Evolutionary conservation across 139 green algal species (phyloP).

Genomic region (Monoraphidium neglectum): DNA sequence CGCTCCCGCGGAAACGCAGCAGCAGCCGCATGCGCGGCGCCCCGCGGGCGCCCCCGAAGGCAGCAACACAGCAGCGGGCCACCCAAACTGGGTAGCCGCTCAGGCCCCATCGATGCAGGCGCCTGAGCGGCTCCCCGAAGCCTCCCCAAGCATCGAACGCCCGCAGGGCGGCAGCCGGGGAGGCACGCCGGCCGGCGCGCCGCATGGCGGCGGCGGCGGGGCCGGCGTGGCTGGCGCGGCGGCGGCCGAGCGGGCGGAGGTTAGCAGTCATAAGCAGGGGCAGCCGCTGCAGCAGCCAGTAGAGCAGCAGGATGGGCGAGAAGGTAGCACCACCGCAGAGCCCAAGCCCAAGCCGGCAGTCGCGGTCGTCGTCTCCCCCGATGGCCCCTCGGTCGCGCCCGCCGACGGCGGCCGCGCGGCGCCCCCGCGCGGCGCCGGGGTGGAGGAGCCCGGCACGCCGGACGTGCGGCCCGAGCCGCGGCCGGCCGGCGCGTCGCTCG

Average conservation of each 20-base stretch:
- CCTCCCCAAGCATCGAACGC: constrained; percentile 4
- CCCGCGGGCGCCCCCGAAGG: background rate
- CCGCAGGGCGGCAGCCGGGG: constrained; percentile 3
- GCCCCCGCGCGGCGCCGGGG: background rate
- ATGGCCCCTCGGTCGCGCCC: background rate
- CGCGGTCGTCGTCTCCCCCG: too few species aligned
- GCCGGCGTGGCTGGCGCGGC: background rate
- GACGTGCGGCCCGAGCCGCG: background rate
- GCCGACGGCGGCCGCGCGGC: background rate
- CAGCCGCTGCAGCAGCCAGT: constrained; percentile 5
- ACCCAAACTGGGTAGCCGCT: constrained; percentile 37
- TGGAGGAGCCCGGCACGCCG: background rate
- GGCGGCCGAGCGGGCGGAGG: background rate
- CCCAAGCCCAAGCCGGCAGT: background rate
- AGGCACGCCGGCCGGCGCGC: background rate
- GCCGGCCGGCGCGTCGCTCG: background rate
- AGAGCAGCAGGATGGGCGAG: background rate
- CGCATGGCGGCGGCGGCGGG: background rate
- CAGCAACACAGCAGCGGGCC: constrained; percentile 5
- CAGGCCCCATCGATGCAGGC: constrained; percentile 28
- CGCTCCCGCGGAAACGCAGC: constrained; percentile 1
- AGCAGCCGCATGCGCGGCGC: constrained; percentile 13
- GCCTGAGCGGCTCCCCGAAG: constrained; percentile 9
- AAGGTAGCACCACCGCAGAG: background rate
- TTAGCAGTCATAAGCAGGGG: constrained; percentile 14